Evolutionary conservation across 305 asterid species (phyloP), one percentile per base, ranked within the genome.

Genomic region (Fraxinus sp.): DNA sequence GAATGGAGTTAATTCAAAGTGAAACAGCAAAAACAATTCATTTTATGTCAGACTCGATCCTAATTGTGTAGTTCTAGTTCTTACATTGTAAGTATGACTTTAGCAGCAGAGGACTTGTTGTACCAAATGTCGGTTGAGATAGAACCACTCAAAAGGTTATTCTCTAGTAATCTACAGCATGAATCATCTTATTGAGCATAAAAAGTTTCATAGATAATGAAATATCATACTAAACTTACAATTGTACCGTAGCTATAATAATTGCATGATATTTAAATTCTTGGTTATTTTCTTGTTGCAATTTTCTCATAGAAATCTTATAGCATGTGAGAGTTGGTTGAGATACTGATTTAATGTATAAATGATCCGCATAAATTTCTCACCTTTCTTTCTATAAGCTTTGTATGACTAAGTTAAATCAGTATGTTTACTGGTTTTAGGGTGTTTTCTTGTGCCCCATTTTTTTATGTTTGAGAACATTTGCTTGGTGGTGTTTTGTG

Each of bases 141-240:
- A 20, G 92, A 84, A 79, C 92, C 91, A 30, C 82, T 83, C 84
- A 89, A 80, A 64, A 84, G 26, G 84, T 88, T 89, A 82, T 86
- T 83, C 79, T 80, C 87, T 81, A 88, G 88, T 78, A 87, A 86
- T 88, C 91, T 89, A 86, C 18, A 55, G 81, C 20, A 75, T 62
- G 36, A 55, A 81, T 20, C 18, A 64, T 59, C 70, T 59, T 59
- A 59, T 18, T 59, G 22, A 59, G 70, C 70, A 59, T 59, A 59
- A 59, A 18, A 59, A 20, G 8, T 64, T 24, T 64, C 35, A 22
- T 7, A 64, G 35, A 22, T 13, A 64, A 64, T 64, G 33, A 64
- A 22, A 64, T 64, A 64, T 64, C 73, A 64, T 9, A 16, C 35
- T 64, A 59, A 24, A 26, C 73, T 64, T 64, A 24, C 73, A 7